Evolutionary conservation across 2,329 filamentous ascomycete genomes (phyloP).

Genomic region (Paracorniculantispora psalliotae): DNA sequence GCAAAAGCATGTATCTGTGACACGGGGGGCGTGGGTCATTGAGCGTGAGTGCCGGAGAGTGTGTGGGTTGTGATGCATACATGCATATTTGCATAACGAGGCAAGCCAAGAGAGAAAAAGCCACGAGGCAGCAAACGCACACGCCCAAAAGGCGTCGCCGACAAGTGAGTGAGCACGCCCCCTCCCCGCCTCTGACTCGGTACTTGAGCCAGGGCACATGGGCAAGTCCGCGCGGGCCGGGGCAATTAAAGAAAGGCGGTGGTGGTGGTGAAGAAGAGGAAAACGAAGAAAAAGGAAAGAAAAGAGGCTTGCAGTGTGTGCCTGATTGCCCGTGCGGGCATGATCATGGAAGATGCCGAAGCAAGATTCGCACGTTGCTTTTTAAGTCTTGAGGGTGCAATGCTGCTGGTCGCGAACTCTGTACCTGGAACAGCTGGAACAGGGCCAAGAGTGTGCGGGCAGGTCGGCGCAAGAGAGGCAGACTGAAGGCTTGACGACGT

Average conservation of each 20-base stretch:
- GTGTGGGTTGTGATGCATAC: background rate
- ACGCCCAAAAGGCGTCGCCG: background rate
- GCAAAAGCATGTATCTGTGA: background rate
- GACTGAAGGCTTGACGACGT: background rate
- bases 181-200: background rate
- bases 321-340: constrained; percentile 5
- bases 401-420: no score
- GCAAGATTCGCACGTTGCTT: background rate
- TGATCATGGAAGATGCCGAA: constrained; percentile 1
- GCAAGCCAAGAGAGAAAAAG: constrained; percentile 1
- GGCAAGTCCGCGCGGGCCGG: background rate
- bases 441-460: no score
- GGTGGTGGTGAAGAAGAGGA: background rate
- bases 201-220: background rate
- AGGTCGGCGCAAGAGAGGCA: background rate
- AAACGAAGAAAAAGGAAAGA: background rate
- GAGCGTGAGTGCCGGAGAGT: background rate
- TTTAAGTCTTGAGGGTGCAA: background rate
- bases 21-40: background rate
- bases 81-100: constrained; percentile 9
- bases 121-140: constrained; percentile 9
- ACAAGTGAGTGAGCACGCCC: no score
- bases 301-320: background rate
- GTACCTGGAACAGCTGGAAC: background rate
- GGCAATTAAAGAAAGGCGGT: background rate